Evolutionary conservation across 768 basidiomycete species (phyloP), one percentile per base, ranked within the genome.

Genomic region (Leccinum pellstonianum): DNA sequence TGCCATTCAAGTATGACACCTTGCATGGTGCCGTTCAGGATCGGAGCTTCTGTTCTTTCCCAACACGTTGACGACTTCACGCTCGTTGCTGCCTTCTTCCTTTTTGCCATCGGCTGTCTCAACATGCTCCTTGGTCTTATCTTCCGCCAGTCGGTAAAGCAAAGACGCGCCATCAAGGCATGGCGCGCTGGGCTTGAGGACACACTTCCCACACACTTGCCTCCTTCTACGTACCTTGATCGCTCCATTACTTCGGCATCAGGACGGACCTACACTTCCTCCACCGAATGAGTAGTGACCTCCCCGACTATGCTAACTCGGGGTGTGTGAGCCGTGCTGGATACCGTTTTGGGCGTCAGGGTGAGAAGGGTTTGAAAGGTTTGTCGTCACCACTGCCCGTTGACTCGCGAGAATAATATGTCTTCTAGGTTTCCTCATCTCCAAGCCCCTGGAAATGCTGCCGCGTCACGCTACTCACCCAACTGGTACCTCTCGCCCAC

Each of bases 291-390:
- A 41, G 43, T 27, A 55, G 55, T 11, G 64, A 62, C 57, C 54
- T 58, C 5, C 27, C 66, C 50, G 73, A 74, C 51, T 67, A 65
- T 37, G 58, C 65, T 56, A 60, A 63, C 1, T 49, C 51, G 31
- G 63, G 68, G 35, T 64, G 62, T 58, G 60, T 17, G 25, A 74
- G 64, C 62, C 83, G 81, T 67, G 75, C 79, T 54, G 84, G 86
- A 11, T 83, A 85, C 62, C 90, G 91, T n/a, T 93, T 93, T 66
- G 90, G 91, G 41, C 80, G 86, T 60, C 87, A 89, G 66, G 90
- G 85, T 4, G 88, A 92, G 74, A 89, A 88, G 10, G 85, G 78
- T 9, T 72, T 84, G 65, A 83, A 77, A 67, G 89, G 88, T 74
- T 58, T 33, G 72, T 60, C 38, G 5, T 52, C 1, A 57, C 21